Evolutionary conservation across 2,329 filamentous ascomycete species (phyloP).

Genomic region (Harringtonia aguacate): DNA sequence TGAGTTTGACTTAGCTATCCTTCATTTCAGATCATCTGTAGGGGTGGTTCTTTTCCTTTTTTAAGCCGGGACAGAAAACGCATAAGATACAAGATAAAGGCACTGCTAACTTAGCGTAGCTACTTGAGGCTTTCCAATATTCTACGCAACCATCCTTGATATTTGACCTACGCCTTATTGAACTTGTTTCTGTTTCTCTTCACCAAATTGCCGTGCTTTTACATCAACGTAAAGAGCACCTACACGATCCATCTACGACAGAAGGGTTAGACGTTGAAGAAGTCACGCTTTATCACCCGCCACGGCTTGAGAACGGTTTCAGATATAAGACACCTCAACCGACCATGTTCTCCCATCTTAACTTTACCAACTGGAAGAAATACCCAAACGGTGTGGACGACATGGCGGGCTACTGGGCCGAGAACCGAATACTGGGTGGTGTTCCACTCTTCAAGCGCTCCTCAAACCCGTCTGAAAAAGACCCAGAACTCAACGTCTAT

Average conservation of each 20-base stretch:
- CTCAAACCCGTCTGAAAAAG: not conserved
- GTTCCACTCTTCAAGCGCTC: constrained; percentile 17
- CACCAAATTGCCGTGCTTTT: not conserved
- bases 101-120: not conserved
- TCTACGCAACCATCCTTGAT: not conserved
- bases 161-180: not conserved
- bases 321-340: not conserved
- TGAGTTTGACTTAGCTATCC: not conserved
- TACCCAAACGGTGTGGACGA: constrained; percentile 12
- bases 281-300: not conserved
- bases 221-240: not conserved
- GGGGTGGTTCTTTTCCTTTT: not conserved
- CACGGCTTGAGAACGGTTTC: not conserved
- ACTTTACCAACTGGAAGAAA: not conserved
- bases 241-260: not conserved
- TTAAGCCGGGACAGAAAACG: not conserved
- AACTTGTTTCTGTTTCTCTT: not conserved
- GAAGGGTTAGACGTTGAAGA: not conserved
- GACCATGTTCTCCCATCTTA: not conserved
- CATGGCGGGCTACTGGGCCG: constrained; percentile 17
- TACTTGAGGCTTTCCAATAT: not conserved
- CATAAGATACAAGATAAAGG: not conserved
- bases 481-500: not conserved
- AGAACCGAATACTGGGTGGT: constrained; percentile 17
- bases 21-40: not conserved